Evolutionary conservation across 495 filamentous ascomycete species (phyloP), one percentile per base, ranked within the genome.

Genomic region (Poronia punctata): DNA sequence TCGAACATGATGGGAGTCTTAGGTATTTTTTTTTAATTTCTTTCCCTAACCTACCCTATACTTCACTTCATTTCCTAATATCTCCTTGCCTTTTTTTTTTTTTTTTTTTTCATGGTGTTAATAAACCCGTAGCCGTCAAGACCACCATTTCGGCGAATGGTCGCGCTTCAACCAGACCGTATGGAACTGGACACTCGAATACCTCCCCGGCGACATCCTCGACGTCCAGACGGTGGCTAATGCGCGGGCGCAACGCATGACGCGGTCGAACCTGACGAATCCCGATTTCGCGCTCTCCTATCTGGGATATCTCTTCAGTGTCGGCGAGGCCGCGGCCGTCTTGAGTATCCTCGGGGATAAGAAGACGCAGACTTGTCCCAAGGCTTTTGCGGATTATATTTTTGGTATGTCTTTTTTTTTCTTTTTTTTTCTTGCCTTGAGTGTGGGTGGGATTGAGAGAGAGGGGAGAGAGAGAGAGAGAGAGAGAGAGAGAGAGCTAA

Each of bases 1-100:
- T 75, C 2, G 72, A 76, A 38, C 71, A 75, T 33, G 72, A 76
- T 49, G 71, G 55, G 5, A 73, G 69, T 40, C 43, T 75, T 21
- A 72, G 68, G 71, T 72, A 35, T 22, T 52, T 57, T 4, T 10
- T 19, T 26, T 15, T 37, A n/a, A n/a, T n/a, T n/a, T n/a, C n/a
- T n/a, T 18, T 20, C 2, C 14, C 3, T 11, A 19, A 3, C 12
- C 5, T 30, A 12, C 16, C 27, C 3, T 25, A 5, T 26, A 16
- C 2, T 4, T n/a, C 19, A 11, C 6, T 12, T 15, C 11, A 38
- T 12, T 34, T n/a, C 22, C n/a, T 20, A 15, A 22, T 35, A 11
- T 3, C 12, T 24, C 12, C 22, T 24, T 5, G 5, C 10, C 18
- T n/a, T n/a, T n/a, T n/a, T n/a, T n/a, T n/a, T n/a, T n/a, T n/a